These are phyloP conservation scores for Uronychia setigera DNA, from an alignment of 73 alveolate genomes.

Conservation along the genomic window DNA sequence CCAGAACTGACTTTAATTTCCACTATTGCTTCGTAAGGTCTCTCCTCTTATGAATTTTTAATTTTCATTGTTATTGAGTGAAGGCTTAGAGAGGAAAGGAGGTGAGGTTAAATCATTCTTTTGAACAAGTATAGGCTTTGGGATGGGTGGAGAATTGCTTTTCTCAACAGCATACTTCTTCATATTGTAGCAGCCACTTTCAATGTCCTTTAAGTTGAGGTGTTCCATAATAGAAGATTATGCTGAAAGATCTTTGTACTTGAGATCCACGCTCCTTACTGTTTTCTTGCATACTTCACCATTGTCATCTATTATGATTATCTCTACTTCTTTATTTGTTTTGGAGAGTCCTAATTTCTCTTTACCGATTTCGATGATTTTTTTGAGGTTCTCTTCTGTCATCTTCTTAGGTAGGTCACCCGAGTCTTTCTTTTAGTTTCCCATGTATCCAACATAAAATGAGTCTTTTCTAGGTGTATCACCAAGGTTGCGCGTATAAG, in stretches of 20 bases:
- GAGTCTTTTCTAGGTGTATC: background rate
- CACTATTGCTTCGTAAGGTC: background rate
- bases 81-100: background rate
- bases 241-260: background rate
- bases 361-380: background rate
- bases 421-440: background rate
- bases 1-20: background rate
- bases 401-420: background rate
- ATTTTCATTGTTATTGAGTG: background rate
- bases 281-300: background rate
- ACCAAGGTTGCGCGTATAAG: background rate
- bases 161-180: too few relatives aligned
- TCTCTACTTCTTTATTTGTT: background rate
- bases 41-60: background rate
- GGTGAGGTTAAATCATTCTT: too few relatives aligned
- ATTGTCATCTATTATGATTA: background rate
- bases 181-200: background rate
- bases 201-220: background rate
- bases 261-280: background rate
- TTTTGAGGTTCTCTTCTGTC: background rate
- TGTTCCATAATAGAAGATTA: background rate
- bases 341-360: background rate
- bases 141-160: too few relatives aligned
- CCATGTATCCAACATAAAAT: background rate
- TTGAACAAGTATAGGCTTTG: too few relatives aligned